Conservation (phyloP, 192 early-diverging fungal genomes). For the Backusella morwellensis region DNA sequence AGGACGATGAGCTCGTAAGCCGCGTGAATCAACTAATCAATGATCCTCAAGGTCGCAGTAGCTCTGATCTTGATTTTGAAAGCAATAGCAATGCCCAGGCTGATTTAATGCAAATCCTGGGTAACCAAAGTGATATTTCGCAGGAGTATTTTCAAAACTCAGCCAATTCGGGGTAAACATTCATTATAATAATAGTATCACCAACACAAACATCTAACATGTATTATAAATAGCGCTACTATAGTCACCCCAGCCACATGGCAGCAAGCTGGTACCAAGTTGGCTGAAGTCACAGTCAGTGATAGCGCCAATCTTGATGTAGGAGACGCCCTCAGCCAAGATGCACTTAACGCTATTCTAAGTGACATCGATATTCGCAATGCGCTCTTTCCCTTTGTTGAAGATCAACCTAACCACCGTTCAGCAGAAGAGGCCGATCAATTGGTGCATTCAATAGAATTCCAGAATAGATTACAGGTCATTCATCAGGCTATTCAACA, state of each 20-base stretch:
- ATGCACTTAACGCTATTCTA: slow-evolving; percentile 39
- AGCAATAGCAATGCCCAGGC: neutral
- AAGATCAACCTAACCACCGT: slow-evolving; percentile 11
- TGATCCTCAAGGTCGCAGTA: slow-evolving; percentile 36
- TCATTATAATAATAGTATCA: neutral
- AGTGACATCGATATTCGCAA: slow-evolving; percentile 37
- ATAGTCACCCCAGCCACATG: neutral
- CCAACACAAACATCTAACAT: neutral
- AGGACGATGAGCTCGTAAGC: slow-evolving; percentile 52
- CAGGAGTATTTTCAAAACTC: slow-evolving; percentile 33
- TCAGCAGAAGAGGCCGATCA: neutral
- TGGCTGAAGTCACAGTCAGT: neutral
- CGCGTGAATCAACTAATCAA: slow-evolving; percentile 62
- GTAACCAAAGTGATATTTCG: slow-evolving; percentile 20
- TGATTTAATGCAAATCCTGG: slow-evolving; percentile 15
- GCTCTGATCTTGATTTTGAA: slow-evolving; percentile 16
- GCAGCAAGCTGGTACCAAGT: neutral
- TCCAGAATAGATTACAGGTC: neutral
- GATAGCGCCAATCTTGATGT: neutral
- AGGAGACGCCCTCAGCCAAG: slow-evolving; percentile 11
- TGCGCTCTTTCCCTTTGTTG: slow-evolving; percentile 48
- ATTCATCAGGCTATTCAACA: neutral
- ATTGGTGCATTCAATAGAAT: neutral
- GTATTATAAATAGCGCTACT: neutral
- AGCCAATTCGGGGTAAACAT: slow-evolving; percentile 23